Evolutionary conservation across 2,329 filamentous ascomycete genomes (phyloP), one percentile per base, ranked within the genome.

Genomic region (Cryphonectria naterciae): DNA sequence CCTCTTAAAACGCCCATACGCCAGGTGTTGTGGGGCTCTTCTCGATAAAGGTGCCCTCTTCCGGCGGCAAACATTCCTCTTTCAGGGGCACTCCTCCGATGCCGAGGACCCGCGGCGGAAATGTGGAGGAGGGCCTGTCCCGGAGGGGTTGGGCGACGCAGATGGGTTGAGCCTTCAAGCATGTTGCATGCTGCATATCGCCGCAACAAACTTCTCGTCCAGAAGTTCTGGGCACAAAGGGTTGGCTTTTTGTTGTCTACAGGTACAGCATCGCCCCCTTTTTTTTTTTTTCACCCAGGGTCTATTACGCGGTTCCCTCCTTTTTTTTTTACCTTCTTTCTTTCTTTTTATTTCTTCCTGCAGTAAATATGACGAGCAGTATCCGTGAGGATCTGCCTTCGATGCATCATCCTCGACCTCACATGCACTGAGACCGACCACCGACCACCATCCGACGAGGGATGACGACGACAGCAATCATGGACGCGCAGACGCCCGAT

Each of bases 51-150:
- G 28, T 37, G 35, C 46, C 13, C 15, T 61, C 22, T n/a, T 11
- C 58, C 58, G 35, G 58, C 58, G 58, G 35, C 32, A 2, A n/a
- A 22, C 13, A n/a, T 39, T 10, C 35, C 35, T 61, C 17, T 2
- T 61, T 61, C 58, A 39, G 58, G 58, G 58, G 19, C 35, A 19
- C 35, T 61, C 32, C 32, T 22, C 58, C 58, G 58, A 39, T n/a
- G 19, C 58, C 35, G 32, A 61, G 58, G 58, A 61, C 58, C 54
- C 54, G 54, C 54, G 25, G 15, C 54, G 22, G 46, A 1, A 11
- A 32, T 37, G 58, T 22, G 28, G 58, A n/a, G 35, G 58, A 39
- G 58, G 17, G 58, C 32, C 22, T 39, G 15, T 32, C 11, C 54
- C 13, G 13, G 54, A 58, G 28, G 46, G 54, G 6, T 58, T 58